Base-by-base conservation (phyloP, 2,329 filamentous ascomycete species). In the Helotiales sp. region DNA sequence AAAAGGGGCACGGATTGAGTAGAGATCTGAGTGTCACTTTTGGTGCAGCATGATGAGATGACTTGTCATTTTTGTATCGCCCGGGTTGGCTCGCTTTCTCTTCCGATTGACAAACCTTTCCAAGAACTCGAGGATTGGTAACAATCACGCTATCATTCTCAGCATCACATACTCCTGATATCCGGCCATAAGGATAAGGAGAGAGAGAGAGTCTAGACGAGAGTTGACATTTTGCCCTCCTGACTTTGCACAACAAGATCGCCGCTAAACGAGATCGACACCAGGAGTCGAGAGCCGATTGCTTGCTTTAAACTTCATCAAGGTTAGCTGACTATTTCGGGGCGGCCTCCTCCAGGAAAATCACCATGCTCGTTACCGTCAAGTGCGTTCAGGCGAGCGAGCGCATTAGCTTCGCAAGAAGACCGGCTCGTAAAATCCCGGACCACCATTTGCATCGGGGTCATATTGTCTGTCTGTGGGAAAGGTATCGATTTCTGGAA, bases 21-120 rank as follows among this genome's bases (percentile, higher is more conserved):
- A 34, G 63, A 68, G 65, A 68, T 70, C 63, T 61, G 55, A 65
- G 47, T 45, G 60, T 59, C 47, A 24, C 32, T 30, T 52, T 47
- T 55, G 26, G 49, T 63, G 58, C 54, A 45, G 22, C 15, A 58
- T 54, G 60, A 67, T 45, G 45, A 15, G 60, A 59, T 52, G 68
- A 64, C 63, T 45, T 43, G 49, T 68, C 57, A 55, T 61, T 34
- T 67, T 57, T 22, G 8, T 11, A 47, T 20, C n/a, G 6, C 26
- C 55, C 10, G 6, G 20, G 13, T 17, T 17, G 30, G 17, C 6
- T 6, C 26, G 24, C 43, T 60, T 54, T 11, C 8, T 55, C 28
- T 30, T 32, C 45, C 24, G 43, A 45, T 20, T 8, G n/a, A 6
- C 30, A 57, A 34, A 32, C 8, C 20, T 26, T 49, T 22, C n/a